A percentile compares a stretch with the other conserved stretches of the same genome.
Evolutionary conservation across 225 moss, liverwort and hornwort species (phyloP).

Genomic region (Ulota crispa): DNA sequence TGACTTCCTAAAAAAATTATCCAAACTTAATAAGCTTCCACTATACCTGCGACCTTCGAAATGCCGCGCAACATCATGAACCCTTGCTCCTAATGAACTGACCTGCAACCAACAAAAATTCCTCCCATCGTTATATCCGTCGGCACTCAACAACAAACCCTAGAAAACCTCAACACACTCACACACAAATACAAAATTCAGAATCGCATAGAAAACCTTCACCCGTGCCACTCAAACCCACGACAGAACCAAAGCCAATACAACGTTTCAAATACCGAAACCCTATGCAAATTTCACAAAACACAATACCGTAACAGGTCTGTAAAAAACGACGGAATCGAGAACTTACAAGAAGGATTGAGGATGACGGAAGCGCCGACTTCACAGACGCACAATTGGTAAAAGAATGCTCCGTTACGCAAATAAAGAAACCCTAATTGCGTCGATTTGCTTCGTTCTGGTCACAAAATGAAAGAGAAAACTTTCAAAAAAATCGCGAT

Average conservation of each 20-base stretch:
- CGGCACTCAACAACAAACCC: not conserved
- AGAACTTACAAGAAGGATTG: not conserved
- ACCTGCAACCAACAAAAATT: constrained; percentile 14
- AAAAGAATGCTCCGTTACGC: not conserved
- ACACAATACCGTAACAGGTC: not conserved
- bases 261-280: not conserved
- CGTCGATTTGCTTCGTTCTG: not conserved
- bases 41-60: constrained; percentile 70
- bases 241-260: not conserved
- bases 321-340: too few relatives aligned
- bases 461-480: not conserved
- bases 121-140: not conserved
- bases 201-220: not conserved
- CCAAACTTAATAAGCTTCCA: not conserved
- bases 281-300: not conserved
- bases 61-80: constrained; percentile 74
- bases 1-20: not conserved
- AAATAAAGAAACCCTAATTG: constrained; percentile 13
- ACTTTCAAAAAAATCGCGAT: not conserved
- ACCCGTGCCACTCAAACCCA: not conserved
- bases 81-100: constrained; percentile 8
- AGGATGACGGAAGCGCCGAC: not conserved
- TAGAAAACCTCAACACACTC: not conserved
- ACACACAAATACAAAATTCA: not conserved
- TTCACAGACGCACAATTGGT: not conserved